Percentiles rank a stretch among this genome's conserved stretches.
These are phyloP conservation scores for Trichothecium roseum DNA, from an alignment of 2,329 filamentous ascomycete genomes.

Conservation along the genomic window DNA sequence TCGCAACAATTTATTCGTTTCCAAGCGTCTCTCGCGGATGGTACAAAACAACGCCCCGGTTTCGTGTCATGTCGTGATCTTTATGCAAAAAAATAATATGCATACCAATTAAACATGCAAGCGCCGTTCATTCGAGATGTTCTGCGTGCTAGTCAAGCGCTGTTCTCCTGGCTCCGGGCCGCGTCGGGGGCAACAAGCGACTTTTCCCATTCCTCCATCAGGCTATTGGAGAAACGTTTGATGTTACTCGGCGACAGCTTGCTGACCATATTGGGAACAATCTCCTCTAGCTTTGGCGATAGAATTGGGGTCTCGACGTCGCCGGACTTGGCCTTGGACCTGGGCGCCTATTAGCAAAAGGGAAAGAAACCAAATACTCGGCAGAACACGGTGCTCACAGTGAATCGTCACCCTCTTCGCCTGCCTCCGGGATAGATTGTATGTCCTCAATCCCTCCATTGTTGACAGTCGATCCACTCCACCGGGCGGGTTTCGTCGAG, in stretches of 20 bases:
- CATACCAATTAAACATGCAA: too few relatives aligned
- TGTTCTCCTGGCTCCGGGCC: conserved; percentile 21
- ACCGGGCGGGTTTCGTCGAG: conserved; percentile 46
- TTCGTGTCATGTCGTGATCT: too few relatives aligned
- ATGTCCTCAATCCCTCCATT: conserved; percentile 30
- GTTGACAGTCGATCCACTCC: conserved; percentile 51
- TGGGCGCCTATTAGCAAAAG: conserved; percentile 4
- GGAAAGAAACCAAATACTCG: background rate
- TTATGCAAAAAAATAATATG: too few relatives aligned
- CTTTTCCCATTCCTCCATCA: conserved; percentile 90
- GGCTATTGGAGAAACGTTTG: conserved; percentile 69
- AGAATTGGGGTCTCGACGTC: conserved; percentile 19
- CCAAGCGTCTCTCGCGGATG: too few relatives aligned
- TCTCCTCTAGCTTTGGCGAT: conserved; percentile 38
- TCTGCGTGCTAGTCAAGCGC: background rate
- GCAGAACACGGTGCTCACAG: conserved; percentile 30
- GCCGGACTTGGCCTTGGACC: conserved; percentile 22
- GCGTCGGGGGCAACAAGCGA: conserved; percentile 20
- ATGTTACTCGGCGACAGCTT: conserved; percentile 66
- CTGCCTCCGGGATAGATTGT: conserved; percentile 34
- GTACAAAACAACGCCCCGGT: too few relatives aligned
- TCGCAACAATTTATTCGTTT: too few relatives aligned
- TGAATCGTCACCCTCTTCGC: conserved; percentile 33
- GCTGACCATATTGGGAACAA: conserved; percentile 61
- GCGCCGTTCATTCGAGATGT: too few relatives aligned